Evolutionary conservation across 805 yeast species (phyloP), one percentile per base, ranked within the genome.

Genomic region (Candida vaughaniae): DNA sequence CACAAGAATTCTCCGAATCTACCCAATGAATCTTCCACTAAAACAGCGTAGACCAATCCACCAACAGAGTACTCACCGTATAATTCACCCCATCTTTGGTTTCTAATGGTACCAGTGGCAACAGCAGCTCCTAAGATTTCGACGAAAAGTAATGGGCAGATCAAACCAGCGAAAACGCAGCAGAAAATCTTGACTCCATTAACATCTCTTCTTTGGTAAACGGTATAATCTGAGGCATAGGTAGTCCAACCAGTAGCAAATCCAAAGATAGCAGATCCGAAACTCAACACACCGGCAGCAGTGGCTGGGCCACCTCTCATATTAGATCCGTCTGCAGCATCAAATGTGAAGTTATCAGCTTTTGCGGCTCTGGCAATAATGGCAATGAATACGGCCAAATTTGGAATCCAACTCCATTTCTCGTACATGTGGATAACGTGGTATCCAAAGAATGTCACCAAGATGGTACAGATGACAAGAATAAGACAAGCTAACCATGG

Each of bases 161-260:
- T 63, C 52, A 87, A 70, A 49, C 95, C 95, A 29, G 62, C 46
- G 42, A 77, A 58, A 39, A 89, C 78, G 45, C 80, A 74, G 37
- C 75, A 58, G 67, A 87, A 88, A 38, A 87, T 70, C 56, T 69
- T 80, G 55, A 48, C 46, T 29, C 77, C 66, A 60, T 74, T 75
- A 45, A 82, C 78, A 53, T 76, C 71, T 51, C 75, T 69, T 48
- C 84, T 86, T 76, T 85, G 87, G 68, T 87, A 90, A 29, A 83
- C 88, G 34, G 95, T 87, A 66, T 89, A 90, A 66, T 89, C 97
- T 34, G 95, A 79, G 18, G 96, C 93, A 52, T 82, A 87, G 14
- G 96, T 82, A 39, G 95, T 78, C 97, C 97, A 89, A 45, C 96
- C 96, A 37, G 95, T 77, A 34, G 95, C 95, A 55, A 82, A 89